These are phyloP conservation scores for Aspergillus sp. DNA, from an alignment of 2,329 filamentous ascomycete genomes.

Conservation along the genomic window DNA sequence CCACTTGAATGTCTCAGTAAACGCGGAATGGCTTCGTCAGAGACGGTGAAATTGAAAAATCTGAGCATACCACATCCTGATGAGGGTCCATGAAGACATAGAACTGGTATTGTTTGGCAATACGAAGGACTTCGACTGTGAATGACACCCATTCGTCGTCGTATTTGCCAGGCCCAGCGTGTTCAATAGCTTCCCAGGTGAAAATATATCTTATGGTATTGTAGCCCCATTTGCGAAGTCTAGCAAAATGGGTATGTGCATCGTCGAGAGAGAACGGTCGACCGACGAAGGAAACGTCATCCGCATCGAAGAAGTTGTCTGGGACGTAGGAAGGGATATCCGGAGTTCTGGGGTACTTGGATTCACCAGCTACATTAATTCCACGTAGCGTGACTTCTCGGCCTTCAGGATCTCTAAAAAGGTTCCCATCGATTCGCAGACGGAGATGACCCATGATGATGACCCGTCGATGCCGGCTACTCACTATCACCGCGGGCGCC, in stretches of 20 bases:
- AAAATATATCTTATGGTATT: constrained; percentile 97
- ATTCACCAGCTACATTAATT: constrained; percentile 89
- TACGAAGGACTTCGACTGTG: constrained; percentile 78
- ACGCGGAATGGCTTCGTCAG: background rate
- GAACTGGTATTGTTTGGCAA: constrained; percentile 88
- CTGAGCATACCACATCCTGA: constrained; percentile 78
- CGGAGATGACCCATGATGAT: constrained; percentile 76
- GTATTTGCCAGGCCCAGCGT: constrained; percentile 83
- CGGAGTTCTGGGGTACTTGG: constrained; percentile 82
- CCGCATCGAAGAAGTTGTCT: constrained; percentile 85
- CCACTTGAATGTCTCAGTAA: constrained; percentile 61
- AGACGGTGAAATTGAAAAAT: background rate
- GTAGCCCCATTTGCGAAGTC: constrained; percentile 85
- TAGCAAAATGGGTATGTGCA: constrained; percentile 80
- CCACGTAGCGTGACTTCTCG: constrained; percentile 86
- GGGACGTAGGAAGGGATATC: constrained; percentile 75
- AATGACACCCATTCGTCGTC: constrained; percentile 92
- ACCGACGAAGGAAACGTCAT: constrained; percentile 83
- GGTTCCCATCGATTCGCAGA: constrained; percentile 78
- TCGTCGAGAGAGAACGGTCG: constrained; percentile 82
- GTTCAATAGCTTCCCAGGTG: constrained; percentile 98
- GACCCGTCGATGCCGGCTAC: background rate
- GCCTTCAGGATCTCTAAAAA: constrained; percentile 77
- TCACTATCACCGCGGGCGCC: background rate
- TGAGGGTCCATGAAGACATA: constrained; percentile 99